Evolutionary conservation across 148 eudicot genomes (phyloP).

Genomic region (Camellia granthamiana): DNA sequence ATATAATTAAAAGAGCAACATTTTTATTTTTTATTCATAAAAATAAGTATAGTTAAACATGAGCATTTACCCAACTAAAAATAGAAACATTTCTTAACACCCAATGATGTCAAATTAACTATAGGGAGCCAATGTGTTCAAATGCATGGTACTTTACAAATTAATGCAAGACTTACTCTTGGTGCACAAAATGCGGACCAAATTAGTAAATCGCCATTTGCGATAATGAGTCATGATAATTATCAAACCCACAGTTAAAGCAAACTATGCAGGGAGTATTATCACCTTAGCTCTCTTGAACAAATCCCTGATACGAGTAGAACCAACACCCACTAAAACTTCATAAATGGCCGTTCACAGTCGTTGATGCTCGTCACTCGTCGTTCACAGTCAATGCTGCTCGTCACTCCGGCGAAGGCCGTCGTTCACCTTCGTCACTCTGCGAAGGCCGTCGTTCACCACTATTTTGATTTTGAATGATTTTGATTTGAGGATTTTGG

Average conservation of each 20-base stretch:
- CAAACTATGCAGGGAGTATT: neutral
- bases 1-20: too few species aligned
- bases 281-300: slow-evolving; percentile 93
- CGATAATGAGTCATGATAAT: neutral
- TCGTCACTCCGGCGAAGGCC: slow-evolving; percentile 30
- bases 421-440: too few species aligned
- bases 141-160: neutral
- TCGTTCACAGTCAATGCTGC: slow-evolving; percentile 43
- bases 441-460: too few species aligned
- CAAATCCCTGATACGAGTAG: slow-evolving; percentile 91
- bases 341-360: slow-evolving; percentile 39
- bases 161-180: neutral
- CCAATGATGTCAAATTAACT: neutral
- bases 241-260: neutral
- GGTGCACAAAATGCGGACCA: neutral
- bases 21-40: too few species aligned
- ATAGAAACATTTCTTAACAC: neutral
- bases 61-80: neutral
- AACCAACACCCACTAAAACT: slow-evolving; percentile 94
- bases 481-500: too few species aligned
- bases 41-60: neutral
- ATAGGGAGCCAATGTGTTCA: neutral
- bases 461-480: too few species aligned
- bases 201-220: neutral
- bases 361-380: slow-evolving; percentile 26